phyloP scores from a whole-genome alignment of 1,284 basidiomycete genomes.

The Pseudozyma flocculosa region DNA sequence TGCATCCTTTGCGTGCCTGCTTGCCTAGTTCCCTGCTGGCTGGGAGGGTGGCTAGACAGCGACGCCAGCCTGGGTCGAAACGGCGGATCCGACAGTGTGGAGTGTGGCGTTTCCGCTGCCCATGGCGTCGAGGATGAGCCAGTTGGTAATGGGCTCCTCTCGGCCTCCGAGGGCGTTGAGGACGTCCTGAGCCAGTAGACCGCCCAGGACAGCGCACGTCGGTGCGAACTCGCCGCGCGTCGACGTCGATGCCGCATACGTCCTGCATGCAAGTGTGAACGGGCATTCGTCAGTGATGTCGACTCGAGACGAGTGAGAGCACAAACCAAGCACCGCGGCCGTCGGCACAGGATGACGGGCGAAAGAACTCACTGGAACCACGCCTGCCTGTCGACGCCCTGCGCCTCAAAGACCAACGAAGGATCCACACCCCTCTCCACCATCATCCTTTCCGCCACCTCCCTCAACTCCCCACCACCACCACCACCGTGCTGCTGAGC shows the following conservation, averaged over 20 bases:
- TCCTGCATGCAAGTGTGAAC: background rate
- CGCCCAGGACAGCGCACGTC: slow-evolving; percentile 70
- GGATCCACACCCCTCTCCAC: slow-evolving; percentile 3
- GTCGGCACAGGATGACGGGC: no score
- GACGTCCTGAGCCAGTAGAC: slow-evolving; percentile 90
- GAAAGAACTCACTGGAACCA: background rate
- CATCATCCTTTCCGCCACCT: slow-evolving; percentile 13
- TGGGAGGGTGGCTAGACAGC: slow-evolving; percentile 11
- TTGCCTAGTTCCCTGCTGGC: background rate
- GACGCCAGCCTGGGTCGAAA: background rate
- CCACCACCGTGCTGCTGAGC: no score
- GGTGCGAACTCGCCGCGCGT: slow-evolving; percentile 14
- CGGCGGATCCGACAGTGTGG: slow-evolving; percentile 6
- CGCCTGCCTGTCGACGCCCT: background rate
- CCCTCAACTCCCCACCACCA: background rate
- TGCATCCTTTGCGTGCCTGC: no score
- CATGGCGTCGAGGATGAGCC: slow-evolving; percentile 80
- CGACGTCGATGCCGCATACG: background rate
- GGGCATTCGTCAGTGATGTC: no score
- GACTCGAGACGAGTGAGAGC: no score
- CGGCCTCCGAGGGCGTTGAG: slow-evolving; percentile 85
- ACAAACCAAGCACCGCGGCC: no score
- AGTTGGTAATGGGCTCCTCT: slow-evolving; percentile 87
- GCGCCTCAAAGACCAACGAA: slow-evolving; percentile 1
- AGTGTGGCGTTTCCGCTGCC: slow-evolving; percentile 11